Base-by-base conservation (phyloP, 306 rosid species). In the Ceratonia siliqua region DNA sequence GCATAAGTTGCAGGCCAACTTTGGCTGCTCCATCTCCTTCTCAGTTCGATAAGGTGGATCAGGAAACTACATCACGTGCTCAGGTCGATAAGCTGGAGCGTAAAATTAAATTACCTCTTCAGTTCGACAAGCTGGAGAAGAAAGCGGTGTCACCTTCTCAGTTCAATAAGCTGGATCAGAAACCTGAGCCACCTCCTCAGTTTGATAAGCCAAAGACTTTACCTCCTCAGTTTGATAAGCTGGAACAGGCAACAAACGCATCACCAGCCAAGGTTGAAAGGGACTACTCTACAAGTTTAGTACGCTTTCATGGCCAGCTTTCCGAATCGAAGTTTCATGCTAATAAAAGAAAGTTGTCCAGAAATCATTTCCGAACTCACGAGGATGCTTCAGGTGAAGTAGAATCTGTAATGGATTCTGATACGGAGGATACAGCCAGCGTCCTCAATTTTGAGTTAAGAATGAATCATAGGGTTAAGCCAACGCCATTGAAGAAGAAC, bases 361-460 rank as follows among this genome's bases (percentile, higher is more conserved):
- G 64, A 81, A 66, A 74, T 68, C 68, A 63, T 74, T 78, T 86
- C 28, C 69, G 14, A 61, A 27, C 41, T 82, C 70, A 68, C 49
- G 54, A 50, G 73, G 70, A 68, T 72, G 64, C 32, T 56, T 30
- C 74, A 20, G 32, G 10, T 36, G 87, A 81, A 50, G 59, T 4
- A 46, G 84, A 82, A 53, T 81, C 85, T 20, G 62, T 24, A 57
- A 36, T 70, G 65, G 89, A 84, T 63, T 82, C 85, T 36, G 92
- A 89, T 52, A 10, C 67, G 52, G 96, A 92, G 39, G 96, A 94
- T 59, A 82, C 82, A 43, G 41, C 87, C 8, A 91, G 97, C 35
- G 89, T 87, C 68, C 78, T 88, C 65, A 86, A 86, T 62, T 94
- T 81, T 68, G 75, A 53, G 8, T 70, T 78, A 6, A 82, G 24